Evolutionary conservation across 306 rosid species (phyloP).

Genomic region (Pterocarpus santalinus): DNA sequence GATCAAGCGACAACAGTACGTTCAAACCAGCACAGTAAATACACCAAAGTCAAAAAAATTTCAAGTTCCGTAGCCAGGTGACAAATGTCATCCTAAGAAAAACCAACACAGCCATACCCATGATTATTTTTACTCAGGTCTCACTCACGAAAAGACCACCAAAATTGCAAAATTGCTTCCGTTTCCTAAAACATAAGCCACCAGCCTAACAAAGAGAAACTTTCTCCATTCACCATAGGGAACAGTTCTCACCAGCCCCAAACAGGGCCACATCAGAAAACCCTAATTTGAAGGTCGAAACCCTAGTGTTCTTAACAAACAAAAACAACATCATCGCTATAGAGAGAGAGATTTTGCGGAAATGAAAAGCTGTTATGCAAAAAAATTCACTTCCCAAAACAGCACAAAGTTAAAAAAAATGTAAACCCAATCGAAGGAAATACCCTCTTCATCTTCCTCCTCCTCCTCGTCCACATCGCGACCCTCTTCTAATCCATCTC

Average conservation of each 20-base stretch:
- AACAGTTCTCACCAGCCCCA: background rate
- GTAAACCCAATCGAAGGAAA: slow-evolving; percentile 11
- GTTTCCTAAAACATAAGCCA: background rate
- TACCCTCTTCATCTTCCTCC: slow-evolving; percentile 92
- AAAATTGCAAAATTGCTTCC: background rate
- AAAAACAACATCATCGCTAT: background rate
- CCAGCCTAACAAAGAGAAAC: slow-evolving; percentile 5
- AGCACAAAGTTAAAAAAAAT: background rate
- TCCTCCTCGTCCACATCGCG: slow-evolving; percentile 67
- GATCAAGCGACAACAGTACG: too few relatives aligned
- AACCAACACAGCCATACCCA: background rate
- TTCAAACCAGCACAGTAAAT: background rate
- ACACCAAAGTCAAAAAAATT: background rate
- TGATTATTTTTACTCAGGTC: background rate
- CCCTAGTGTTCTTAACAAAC: slow-evolving; percentile 26
- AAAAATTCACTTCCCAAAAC: background rate
- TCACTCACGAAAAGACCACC: background rate
- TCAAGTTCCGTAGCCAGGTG: background rate
- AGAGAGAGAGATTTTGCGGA: background rate
- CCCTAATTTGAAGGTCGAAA: slow-evolving; percentile 36
- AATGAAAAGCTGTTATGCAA: background rate
- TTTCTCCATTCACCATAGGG: background rate
- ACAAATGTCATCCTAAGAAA: background rate
- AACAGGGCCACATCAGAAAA: background rate
- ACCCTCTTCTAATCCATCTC: slow-evolving; percentile 61